Evolutionary conservation across 176 grass and related monocot species (phyloP), one percentile per base, ranked within the genome.

Genomic region (Oryza officinalis): DNA sequence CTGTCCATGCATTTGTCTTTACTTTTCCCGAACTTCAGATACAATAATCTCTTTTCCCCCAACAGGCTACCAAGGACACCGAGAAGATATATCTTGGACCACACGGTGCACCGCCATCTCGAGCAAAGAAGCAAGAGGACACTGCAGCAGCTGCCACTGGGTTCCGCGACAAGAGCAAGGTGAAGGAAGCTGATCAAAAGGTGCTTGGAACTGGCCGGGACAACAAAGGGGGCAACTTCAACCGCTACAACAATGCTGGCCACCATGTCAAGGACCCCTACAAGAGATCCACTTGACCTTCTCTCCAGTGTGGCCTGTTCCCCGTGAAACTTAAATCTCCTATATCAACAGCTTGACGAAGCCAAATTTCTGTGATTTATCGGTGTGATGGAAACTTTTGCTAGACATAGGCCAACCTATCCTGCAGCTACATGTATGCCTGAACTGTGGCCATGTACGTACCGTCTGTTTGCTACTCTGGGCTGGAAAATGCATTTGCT

Each of bases 21-120:
- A n/a, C 38, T 63, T 17, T 22, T 23, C 14, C 14, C 7, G 38
- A 25, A 74, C 13, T 69, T 85, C 7, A 10, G 6, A 8, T 45
- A 11, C 14, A 41, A 66, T 65, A 25, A 6, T 31, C 69, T 57
- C 38, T 32, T 54, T 38, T 43, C 8, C 47, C 17, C 33, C 69
- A 6, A 12, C 84, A 94, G 90, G 66, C 60, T 71, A 75, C 76
- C 77, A 94, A 93, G 71, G 92, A 91, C 69, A 88, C 81, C 20
- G 92, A 97, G 52, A 97, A 72, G 74, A 87, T 97, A 25, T 94
- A 97, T 86, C 86, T 97, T 25, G 95, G 92, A 74, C 95, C 95
- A 43, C 95, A 97, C 86, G 90, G 95, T 5, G 95, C 92, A 59
- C 88, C 92, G 1, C 90, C 88, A 76, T 85, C 89, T 63, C 84